A percentile compares a stretch with the other conserved stretches of the same genome.
phyloP scores from a whole-genome alignment of 176 grass and related monocot species.

The Guadua angustifolia region DNA sequence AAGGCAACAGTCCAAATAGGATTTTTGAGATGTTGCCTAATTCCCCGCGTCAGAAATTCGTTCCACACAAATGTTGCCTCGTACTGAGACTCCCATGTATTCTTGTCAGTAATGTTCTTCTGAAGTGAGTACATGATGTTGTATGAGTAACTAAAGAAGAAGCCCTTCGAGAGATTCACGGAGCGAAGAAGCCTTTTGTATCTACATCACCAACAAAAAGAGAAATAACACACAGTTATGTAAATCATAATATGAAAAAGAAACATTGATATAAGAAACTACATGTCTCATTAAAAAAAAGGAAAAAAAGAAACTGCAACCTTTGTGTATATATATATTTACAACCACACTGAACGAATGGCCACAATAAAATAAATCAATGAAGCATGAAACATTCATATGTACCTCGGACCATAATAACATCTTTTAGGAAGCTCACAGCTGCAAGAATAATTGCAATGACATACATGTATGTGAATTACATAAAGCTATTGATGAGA shows the following conservation, averaged over 20 bases:
- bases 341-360: background rate
- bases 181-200: constrained; percentile 58
- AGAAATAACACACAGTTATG: background rate
- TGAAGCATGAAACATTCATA: too few species aligned
- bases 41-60: constrained; percentile 55
- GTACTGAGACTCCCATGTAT: constrained; percentile 40
- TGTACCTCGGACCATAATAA: too few species aligned
- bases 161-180: constrained; percentile 60
- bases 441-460: too few species aligned
- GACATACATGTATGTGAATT: too few species aligned
- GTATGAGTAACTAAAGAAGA: constrained; percentile 76
- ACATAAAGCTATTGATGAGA: too few species aligned
- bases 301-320: too few species aligned
- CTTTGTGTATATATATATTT: too few species aligned
- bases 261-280: background rate
- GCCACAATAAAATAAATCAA: too few species aligned
- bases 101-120: constrained; percentile 54
- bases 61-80: constrained; percentile 68
- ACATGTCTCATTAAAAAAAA: background rate
- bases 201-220: constrained; percentile 35
- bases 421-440: too few species aligned
- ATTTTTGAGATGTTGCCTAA: constrained; percentile 51
- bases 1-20: constrained; percentile 60
- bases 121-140: constrained; percentile 67
- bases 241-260: background rate